Base-by-base conservation (phyloP, 2,329 filamentous ascomycete genomes). In the Alternaria sp. region DNA sequence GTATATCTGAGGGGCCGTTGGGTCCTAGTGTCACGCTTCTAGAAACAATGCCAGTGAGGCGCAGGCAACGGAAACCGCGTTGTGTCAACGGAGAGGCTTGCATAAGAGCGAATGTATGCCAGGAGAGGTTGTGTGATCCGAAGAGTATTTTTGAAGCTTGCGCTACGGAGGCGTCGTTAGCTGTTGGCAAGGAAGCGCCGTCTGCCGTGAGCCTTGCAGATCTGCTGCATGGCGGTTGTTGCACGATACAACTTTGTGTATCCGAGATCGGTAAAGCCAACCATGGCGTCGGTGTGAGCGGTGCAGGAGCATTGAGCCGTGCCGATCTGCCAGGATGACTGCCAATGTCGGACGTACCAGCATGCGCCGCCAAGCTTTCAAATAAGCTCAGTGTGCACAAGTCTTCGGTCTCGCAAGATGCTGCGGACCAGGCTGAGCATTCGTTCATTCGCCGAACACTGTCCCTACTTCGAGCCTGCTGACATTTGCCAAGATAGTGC, bases 361-460 rank as follows among this genome's bases (percentile, higher is more conserved):
- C 54, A 58, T 54, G 45, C 40, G n/a, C 47, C 15, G 47, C 59
- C 54, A 62, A 62, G 59, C 59, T 62, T 45, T 54, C 25, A 26
- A 47, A 57, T 49, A 62, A 62, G 59, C 59, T 52, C 54, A 54
- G 47, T 7, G 36, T 13, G 40, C 32, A 46, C 36, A 40, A 40
- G 47, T 21, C 26, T 51, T 52, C 47, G 44, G 30, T 36, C 47
- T 40, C 28, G 54, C 54, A 58, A 50, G 40, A 52, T 57, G 59
- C 54, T 54, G 57, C 47, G 57, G 47, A 25, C 25, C 17, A 52
- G 57, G 47, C 57, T 59, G 47, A 59, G 57, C 15, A 59, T 23
- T 17, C 36, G 12, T 40, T 45, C 4, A 32, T 54, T 52, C 36
- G 47, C 36, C 36, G 17, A 44, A 23, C 7, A 25, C 13, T 21